Conservation (phyloP, 2,329 filamentous ascomycete species). For the Tolypocladium cylindrosporum region DNA sequence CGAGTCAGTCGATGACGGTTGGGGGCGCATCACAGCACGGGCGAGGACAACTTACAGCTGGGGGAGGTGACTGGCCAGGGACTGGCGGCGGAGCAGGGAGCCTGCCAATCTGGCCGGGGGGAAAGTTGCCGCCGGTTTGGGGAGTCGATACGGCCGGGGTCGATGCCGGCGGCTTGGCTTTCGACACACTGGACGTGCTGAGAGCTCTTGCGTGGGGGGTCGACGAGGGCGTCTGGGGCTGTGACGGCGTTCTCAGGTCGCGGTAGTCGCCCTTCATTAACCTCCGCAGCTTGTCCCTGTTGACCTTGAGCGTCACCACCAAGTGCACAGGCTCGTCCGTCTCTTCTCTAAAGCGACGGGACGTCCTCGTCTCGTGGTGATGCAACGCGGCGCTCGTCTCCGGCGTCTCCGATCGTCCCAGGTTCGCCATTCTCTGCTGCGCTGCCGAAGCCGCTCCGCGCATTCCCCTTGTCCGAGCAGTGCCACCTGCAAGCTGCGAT, state of each 20-base stretch:
- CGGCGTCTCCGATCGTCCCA: conserved; percentile 80
- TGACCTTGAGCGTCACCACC: conserved; percentile 66
- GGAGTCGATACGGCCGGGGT: conserved; percentile 26
- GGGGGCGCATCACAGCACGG: not conserved
- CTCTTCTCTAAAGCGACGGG: conserved; percentile 61
- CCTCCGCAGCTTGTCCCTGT: conserved; percentile 60
- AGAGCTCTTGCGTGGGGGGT: conserved; percentile 19
- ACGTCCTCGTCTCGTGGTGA: conserved; percentile 63
- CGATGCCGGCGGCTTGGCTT: conserved; percentile 26
- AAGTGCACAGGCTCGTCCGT: conserved; percentile 64
- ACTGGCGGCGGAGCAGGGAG: conserved; percentile 56
- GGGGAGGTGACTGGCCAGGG: conserved; percentile 43
- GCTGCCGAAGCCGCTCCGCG: conserved; percentile 80
- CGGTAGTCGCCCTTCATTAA: conserved; percentile 45
- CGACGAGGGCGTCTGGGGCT: conserved; percentile 22
- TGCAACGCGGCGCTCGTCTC: conserved; percentile 54
- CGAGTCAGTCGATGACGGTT: conserved; percentile 6
- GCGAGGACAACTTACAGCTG: conserved; percentile 45
- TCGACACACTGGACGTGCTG: conserved; percentile 17
- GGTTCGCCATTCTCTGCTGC: conserved; percentile 74
- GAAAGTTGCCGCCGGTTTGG: conserved; percentile 24
- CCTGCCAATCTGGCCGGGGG: conserved; percentile 51
- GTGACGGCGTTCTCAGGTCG: conserved; percentile 24
- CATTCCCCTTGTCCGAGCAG: conserved; percentile 78
- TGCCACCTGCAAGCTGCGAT: conserved; percentile 60